These are phyloP conservation scores for Fusarium nurragi DNA, from an alignment of 2,329 filamentous ascomycete species.

Conservation along the genomic window DNA sequence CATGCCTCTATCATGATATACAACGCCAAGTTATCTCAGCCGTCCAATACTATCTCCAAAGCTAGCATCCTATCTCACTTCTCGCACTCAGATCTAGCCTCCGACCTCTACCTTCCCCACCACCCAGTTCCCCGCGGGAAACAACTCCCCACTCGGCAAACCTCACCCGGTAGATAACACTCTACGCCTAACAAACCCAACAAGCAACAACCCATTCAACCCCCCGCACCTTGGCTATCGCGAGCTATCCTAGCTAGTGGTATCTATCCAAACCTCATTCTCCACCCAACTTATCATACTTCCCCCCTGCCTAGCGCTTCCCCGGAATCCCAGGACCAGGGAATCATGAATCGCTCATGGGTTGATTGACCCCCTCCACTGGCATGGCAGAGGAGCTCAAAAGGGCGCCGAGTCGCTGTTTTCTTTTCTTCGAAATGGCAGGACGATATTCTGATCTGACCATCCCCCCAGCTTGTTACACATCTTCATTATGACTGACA, in stretches of 20 bases:
- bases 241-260: constrained; percentile 26
- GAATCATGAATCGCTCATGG: constrained; percentile 24
- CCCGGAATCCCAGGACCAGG: constrained; percentile 30
- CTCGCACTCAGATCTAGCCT: constrained; percentile 28
- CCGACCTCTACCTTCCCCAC: not conserved
- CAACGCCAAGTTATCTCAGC: constrained; percentile 10
- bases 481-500: constrained; percentile 26
- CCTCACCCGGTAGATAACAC: constrained; percentile 12
- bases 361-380: constrained; percentile 10
- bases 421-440: not conserved
- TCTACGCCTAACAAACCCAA: not conserved
- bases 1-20: constrained; percentile 5
- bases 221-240: constrained; percentile 14
- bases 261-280: constrained; percentile 26
- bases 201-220: constrained; percentile 18
- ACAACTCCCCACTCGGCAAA: constrained; percentile 2
- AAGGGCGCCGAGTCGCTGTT: constrained; percentile 18
- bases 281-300: constrained; percentile 18
- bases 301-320: constrained; percentile 25
- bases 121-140: constrained; percentile 34
- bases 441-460: constrained; percentile 1
- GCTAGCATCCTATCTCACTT: constrained; percentile 26
- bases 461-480: not conserved
- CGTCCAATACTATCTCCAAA: constrained; percentile 15
- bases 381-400: constrained; percentile 16